A percentile compares a stretch with the other conserved stretches of the same genome.
Conservation (phyloP, 2,329 filamentous ascomycete species). For the Aspergillus caelatus region DNA sequence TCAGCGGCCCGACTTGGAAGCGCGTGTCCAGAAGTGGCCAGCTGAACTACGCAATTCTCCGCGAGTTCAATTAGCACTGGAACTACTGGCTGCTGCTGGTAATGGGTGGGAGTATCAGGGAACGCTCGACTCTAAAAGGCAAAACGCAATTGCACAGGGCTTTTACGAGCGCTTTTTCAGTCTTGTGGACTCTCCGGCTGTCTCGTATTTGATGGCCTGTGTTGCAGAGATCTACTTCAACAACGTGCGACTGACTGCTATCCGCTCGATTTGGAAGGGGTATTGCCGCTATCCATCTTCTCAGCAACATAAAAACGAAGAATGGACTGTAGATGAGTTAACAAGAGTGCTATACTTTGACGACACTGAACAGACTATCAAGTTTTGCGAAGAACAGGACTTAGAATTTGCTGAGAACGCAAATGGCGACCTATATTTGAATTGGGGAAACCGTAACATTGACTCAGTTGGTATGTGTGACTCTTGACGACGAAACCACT, state of each 20-base stretch:
- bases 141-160: slow-evolving; percentile 58
- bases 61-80: slow-evolving; percentile 59
- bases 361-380: slow-evolving; percentile 53
- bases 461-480: slow-evolving; percentile 51
- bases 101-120: slow-evolving; percentile 57
- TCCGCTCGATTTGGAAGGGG: slow-evolving; percentile 58
- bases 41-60: slow-evolving; percentile 52
- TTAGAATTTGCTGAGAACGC: slow-evolving; percentile 53
- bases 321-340: slow-evolving; percentile 60
- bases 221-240: slow-evolving; percentile 67
- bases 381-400: slow-evolving; percentile 58
- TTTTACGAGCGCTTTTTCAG: slow-evolving; percentile 63
- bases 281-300: slow-evolving; percentile 53
- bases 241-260: slow-evolving; percentile 57
- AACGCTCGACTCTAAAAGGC: slow-evolving; percentile 52
- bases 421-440: slow-evolving; percentile 54
- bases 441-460: slow-evolving; percentile 50
- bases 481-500: slow-evolving; percentile 18
- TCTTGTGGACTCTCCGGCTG: slow-evolving; percentile 55
- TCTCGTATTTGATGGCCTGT: slow-evolving; percentile 66
- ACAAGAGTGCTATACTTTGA: slow-evolving; percentile 59
- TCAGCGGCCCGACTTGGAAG: slow-evolving; percentile 58
- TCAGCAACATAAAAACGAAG: slow-evolving; percentile 53
- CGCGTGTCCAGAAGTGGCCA: slow-evolving; percentile 60
- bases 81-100: slow-evolving; percentile 59